Conservation (phyloP, 202 grass and related monocot genomes). For the Musa balbisiana region DNA sequence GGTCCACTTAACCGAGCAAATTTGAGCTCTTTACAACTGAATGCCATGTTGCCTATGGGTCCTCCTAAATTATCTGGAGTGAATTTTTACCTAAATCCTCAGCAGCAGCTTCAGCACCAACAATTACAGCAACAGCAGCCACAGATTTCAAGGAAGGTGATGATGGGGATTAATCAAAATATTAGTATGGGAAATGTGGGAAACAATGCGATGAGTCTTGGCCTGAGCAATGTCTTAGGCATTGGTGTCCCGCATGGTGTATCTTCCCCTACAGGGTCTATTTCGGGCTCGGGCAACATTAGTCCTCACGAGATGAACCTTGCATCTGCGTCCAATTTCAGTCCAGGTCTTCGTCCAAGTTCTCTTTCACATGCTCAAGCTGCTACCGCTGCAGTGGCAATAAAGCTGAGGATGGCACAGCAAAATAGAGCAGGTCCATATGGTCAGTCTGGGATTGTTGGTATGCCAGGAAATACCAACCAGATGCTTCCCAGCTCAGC, state of each 20-base stretch:
- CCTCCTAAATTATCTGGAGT: constrained; percentile 66
- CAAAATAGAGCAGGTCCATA: constrained; percentile 45
- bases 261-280: constrained; percentile 44
- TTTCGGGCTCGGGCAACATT: constrained; percentile 51
- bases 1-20: constrained; percentile 47
- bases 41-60: constrained; percentile 58
- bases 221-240: constrained; percentile 60
- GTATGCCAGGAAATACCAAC: constrained; percentile 54
- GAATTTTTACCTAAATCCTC: constrained; percentile 60
- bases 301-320: constrained; percentile 63
- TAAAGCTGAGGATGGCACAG: constrained; percentile 46
- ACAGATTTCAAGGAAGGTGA: constrained; percentile 62
- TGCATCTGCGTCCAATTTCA: constrained; percentile 41
- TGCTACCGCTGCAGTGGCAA: constrained; percentile 11
- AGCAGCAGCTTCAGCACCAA: constrained; percentile 43
- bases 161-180: constrained; percentile 53
- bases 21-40: constrained; percentile 45
- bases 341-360: constrained; percentile 40
- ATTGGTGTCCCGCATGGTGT: constrained; percentile 51
- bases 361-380: constrained; percentile 26
- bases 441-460: constrained; percentile 51
- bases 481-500: constrained; percentile 56
- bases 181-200: constrained; percentile 58
- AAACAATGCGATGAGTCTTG: constrained; percentile 51
- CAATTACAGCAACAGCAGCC: constrained; percentile 52